Evolutionary conservation across 2,329 filamentous ascomycete genomes (phyloP).

Genomic region (Trichoderma sp.): DNA sequence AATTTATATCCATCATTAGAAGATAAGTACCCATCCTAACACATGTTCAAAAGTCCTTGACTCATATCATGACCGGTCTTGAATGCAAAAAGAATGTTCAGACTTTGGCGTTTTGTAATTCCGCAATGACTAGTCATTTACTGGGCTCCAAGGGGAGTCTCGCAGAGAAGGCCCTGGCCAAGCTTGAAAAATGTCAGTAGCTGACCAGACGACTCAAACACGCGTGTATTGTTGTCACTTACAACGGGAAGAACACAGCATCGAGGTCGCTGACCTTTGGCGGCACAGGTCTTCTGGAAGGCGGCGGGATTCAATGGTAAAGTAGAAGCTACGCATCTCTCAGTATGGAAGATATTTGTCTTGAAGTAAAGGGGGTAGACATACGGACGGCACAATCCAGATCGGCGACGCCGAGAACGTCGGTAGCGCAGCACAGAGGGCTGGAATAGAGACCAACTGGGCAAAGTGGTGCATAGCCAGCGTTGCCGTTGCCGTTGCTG

Average conservation of each 20-base stretch:
- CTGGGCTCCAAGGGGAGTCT: background rate
- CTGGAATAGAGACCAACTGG: background rate
- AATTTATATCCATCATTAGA: background rate
- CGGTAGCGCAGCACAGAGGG: constrained; percentile 16
- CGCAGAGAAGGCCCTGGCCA: constrained; percentile 16
- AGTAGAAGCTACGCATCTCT: background rate
- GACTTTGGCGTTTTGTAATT: too few species aligned
- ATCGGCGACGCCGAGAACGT: background rate
- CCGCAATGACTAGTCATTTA: background rate
- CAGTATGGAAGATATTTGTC: background rate
- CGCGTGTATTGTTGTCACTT: background rate
- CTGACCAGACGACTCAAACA: background rate
- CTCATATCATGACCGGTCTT: too few species aligned
- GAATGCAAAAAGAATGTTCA: too few species aligned
- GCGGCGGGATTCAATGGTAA: background rate
- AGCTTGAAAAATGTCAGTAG: background rate
- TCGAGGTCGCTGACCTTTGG: background rate
- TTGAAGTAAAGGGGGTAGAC: background rate
- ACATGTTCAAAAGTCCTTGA: background rate
- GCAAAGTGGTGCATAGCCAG: constrained; percentile 1
- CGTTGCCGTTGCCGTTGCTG: background rate
- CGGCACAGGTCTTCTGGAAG: constrained; percentile 5
- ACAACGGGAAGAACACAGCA: constrained; percentile 21
- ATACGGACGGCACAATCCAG: constrained; percentile 19
- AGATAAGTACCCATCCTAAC: background rate